These are phyloP conservation scores for Lachancea thermotolerans DNA, from an alignment of 805 yeast species.

Conservation along the genomic window DNA sequence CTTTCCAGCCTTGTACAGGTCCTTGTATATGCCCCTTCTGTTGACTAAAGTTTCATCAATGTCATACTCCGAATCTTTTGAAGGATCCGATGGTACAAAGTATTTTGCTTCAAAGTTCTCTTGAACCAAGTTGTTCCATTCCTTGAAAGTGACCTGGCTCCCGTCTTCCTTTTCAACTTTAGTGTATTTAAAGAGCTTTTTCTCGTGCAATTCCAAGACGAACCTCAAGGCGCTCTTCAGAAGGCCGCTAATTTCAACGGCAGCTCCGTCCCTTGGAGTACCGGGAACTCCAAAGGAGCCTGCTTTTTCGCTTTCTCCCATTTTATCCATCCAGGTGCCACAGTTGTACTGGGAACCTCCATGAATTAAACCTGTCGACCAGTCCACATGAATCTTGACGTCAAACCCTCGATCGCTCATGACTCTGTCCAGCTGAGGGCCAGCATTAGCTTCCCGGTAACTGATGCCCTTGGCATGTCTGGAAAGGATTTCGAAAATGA, in stretches of 20 bases:
- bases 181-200: constrained; percentile 51
- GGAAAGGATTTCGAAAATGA: constrained; percentile 72
- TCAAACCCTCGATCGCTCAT: constrained; percentile 92
- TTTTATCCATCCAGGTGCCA: constrained; percentile 99
- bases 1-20: constrained; percentile 71
- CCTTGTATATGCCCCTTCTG: constrained; percentile 93
- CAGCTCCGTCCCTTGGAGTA: constrained; percentile 97
- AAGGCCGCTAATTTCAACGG: constrained; percentile 83
- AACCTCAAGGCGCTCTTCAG: constrained; percentile 79
- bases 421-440: constrained; percentile 77
- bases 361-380: constrained; percentile 79
- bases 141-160: constrained; percentile 43
- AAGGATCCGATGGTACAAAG: constrained; percentile 62
- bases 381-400: constrained; percentile 72
- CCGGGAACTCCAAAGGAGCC: constrained; percentile 91
- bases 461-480: constrained; percentile 86
- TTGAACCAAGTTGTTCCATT: constrained; percentile 69
- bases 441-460: constrained; percentile 94
- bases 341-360: constrained; percentile 93
- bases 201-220: constrained; percentile 50
- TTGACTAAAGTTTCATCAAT: constrained; percentile 63
- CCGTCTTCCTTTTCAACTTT: constrained; percentile 59
- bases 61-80: constrained; percentile 53
- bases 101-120: constrained; percentile 72
- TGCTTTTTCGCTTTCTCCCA: constrained; percentile 90